Evolutionary conservation across 345 rosid genomes (phyloP), one percentile per base, ranked within the genome.

Genomic region (Citrus maxima): DNA sequence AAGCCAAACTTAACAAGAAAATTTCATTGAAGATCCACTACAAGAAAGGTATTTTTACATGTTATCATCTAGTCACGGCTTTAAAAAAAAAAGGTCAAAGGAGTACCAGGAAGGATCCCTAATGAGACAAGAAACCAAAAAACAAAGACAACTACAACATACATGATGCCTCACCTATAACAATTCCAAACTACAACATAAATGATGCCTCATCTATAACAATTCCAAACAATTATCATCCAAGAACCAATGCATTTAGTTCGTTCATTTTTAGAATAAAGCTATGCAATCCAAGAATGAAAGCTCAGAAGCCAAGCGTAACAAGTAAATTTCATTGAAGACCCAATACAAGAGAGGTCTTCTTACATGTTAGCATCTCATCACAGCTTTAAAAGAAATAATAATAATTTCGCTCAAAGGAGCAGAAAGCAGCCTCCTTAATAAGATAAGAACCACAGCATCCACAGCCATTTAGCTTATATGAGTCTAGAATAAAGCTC

Each of bases 271-370:
- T 54, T 54, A 18, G 21, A 54, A 54, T 54, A 54, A 54, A 54
- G 22, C 58, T 14, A 5, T 18, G 22, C 58, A 18, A 3, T 13
- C 22, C 22, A 54, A 16, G 22, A 56, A 21, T 37, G 5, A 27
- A 74, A 61, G 68, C 67, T 62, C 34, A 73, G 66, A 73, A 73
- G 76, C 66, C 76, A 73, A 73, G 76, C 63, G 75, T 72, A 55
- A 72, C 63, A 55, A 32, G 13, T 72, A 22, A 19, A 55, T 72
- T 55, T 55, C 75, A 72, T 72, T 21, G 63, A 72, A 72, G 63
- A 72, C 32, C 75, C 46, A 71, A 60, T 71, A 6, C 40, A 49
- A 71, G 40, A 51, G 40, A 2, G 25, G 74, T 54, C 74, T 71
- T 55, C 75, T 71, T 28, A 71, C 27, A 32, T 71, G 75, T 71